Evolutionary conservation across 495 filamentous ascomycete species (phyloP).

Genomic region (Filosporella fistucella): DNA sequence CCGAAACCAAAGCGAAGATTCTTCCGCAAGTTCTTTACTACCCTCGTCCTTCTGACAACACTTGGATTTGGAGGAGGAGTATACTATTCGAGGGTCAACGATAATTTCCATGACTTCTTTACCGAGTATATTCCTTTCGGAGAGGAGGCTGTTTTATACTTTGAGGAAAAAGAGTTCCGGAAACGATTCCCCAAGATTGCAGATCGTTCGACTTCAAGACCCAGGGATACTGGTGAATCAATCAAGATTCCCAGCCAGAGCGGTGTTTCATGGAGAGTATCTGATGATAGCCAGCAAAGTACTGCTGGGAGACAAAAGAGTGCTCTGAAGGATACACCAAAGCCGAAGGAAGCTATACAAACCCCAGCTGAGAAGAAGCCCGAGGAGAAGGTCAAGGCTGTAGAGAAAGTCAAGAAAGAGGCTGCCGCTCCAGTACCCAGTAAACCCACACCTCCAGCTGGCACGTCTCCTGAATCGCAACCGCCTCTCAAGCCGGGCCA

Average conservation of each 20-base stretch:
- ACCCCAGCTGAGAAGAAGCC: conserved; percentile 21
- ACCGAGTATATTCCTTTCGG: conserved; percentile 95
- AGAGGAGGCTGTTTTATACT: conserved; percentile 92
- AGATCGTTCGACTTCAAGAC: conserved; percentile 35
- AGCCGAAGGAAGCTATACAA: conserved; percentile 25
- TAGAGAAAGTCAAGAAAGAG: conserved; percentile 25
- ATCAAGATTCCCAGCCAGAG: conserved; percentile 81
- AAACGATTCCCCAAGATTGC: conserved; percentile 70
- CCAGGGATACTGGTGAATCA: conserved; percentile 59
- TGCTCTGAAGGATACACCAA: conserved; percentile 26
- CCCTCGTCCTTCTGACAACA: conserved; percentile 65
- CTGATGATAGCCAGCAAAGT: conserved; percentile 54
- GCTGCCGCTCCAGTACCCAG: not conserved
- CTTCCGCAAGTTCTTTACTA: conserved; percentile 66
- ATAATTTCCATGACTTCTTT: conserved; percentile 99
- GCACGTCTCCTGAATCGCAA: conserved; percentile 23
- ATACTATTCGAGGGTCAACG: conserved; percentile 85
- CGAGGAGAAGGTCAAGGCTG: conserved; percentile 33
- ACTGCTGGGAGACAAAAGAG: conserved; percentile 25
- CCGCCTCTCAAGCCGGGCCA: conserved; percentile 20
- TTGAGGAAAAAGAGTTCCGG: conserved; percentile 92
- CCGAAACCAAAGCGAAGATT: conserved; percentile 70
- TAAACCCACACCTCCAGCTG: conserved; percentile 13
- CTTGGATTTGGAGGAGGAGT: conserved; percentile 83
- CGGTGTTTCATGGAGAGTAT: conserved; percentile 78